phyloP scores from a whole-genome alignment of 23 red algal species.

The Gracilaria caudata region DNA sequence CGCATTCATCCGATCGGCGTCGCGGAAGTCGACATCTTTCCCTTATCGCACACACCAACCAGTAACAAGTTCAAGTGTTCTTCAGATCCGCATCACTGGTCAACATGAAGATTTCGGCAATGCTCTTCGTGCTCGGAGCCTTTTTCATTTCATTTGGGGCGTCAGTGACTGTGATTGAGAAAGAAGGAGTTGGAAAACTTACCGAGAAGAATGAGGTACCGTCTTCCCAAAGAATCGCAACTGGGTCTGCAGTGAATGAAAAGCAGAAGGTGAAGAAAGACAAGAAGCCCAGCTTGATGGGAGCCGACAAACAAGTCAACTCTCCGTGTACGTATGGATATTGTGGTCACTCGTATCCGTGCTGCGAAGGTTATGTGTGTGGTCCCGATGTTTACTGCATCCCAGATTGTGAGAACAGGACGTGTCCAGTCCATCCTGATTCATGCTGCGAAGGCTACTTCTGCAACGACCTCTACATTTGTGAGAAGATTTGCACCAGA shows the following conservation, averaged over 20 bases:
- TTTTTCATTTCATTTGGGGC: background rate
- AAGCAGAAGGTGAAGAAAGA: background rate
- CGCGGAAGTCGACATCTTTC: no score
- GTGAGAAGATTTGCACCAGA: no score
- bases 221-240: background rate
- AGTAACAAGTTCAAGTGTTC: no score
- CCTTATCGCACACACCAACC: no score
- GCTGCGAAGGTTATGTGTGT: background rate
- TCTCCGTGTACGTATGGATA: slow-evolving; percentile 14
- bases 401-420: background rate
- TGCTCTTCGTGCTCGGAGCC: background rate
- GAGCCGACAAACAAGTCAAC: no score
- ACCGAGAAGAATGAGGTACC: background rate
- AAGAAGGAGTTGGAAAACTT: background rate
- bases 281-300: background rate
- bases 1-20: no score
- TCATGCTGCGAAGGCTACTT: background rate
- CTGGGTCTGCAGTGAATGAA: background rate
- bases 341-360: background rate
- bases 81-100: no score
- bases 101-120: background rate
- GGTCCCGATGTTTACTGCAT: background rate
- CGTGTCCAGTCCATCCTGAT: background rate
- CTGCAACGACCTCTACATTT: no score
- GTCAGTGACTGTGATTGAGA: background rate